A percentile compares a stretch with the other conserved stretches of the same genome.
These are phyloP conservation scores for Serpula lacrymans DNA, from an alignment of 768 basidiomycete genomes.

Conservation along the genomic window DNA sequence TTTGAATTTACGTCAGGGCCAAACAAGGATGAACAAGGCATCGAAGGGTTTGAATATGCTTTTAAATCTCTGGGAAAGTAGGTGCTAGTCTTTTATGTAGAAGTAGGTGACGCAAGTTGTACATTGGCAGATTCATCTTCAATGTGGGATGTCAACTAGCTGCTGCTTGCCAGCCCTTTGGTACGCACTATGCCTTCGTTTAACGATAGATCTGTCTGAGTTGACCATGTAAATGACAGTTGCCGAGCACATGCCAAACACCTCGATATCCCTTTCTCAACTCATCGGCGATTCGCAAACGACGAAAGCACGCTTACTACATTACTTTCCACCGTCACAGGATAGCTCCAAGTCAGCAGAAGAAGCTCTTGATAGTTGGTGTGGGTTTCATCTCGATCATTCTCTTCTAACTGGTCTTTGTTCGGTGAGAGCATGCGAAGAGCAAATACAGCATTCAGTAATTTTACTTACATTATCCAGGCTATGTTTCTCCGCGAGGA, in stretches of 20 bases:
- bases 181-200: slow-evolving; percentile 34
- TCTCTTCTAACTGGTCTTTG: slow-evolving; percentile 90
- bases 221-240: slow-evolving; percentile 36
- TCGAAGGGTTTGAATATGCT: slow-evolving; percentile 79
- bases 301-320: slow-evolving; percentile 90
- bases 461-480: slow-evolving; percentile 30
- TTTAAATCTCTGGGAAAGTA: slow-evolving; percentile 85
- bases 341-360: slow-evolving; percentile 36
- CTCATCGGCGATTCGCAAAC: slow-evolving; percentile 78
- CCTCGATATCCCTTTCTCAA: slow-evolving; percentile 60
- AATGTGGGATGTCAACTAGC: slow-evolving; percentile 80
- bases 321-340: slow-evolving; percentile 81
- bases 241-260: slow-evolving; percentile 60
- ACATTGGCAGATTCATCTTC: slow-evolving; percentile 63
- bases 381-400: slow-evolving; percentile 95
- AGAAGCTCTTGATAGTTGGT: slow-evolving; percentile 82
- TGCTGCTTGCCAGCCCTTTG: slow-evolving; percentile 87
- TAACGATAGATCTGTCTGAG: neutral
- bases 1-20: slow-evolving; percentile 52
- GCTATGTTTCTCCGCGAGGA: slow-evolving; percentile 77
- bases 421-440: slow-evolving; percentile 47
- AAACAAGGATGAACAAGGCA: slow-evolving; percentile 43
- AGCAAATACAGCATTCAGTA: slow-evolving; percentile 3
- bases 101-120: slow-evolving; percentile 7
- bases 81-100: slow-evolving; percentile 7